Conservation (phyloP, 2,329 filamentous ascomycete genomes). For the Neophaeococcomyces mojaviensis region DNA sequence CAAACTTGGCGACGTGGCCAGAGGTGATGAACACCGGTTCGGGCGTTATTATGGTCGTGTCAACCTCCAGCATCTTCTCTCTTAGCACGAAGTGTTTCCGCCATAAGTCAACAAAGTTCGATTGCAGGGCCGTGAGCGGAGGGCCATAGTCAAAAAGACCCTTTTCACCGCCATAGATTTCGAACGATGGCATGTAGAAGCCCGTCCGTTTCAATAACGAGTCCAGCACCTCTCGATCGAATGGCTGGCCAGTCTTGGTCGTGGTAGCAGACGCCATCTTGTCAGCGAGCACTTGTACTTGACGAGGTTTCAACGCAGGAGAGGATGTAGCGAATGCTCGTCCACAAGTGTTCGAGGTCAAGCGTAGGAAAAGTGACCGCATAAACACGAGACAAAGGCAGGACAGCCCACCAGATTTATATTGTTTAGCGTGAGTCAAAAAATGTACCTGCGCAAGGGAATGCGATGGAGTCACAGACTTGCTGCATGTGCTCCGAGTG, state of each 20-base stretch:
- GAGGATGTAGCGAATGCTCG: constrained; percentile 36
- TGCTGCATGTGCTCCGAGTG: background rate
- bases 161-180: constrained; percentile 84
- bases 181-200: constrained; percentile 94
- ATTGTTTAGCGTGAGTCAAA: constrained; percentile 3
- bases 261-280: constrained; percentile 46
- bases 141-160: constrained; percentile 93
- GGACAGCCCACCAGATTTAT: background rate
- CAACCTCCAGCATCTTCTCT: constrained; percentile 92
- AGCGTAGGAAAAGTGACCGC: constrained; percentile 27
- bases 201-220: constrained; percentile 77
- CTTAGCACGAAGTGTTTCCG: constrained; percentile 87
- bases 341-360: constrained; percentile 24
- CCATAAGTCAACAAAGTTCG: constrained; percentile 83
- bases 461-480: background rate
- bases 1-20: constrained; percentile 96
- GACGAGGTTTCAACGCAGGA: constrained; percentile 23
- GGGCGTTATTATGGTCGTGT: constrained; percentile 89
- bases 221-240: constrained; percentile 76
- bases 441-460: background rate
- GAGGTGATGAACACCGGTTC: constrained; percentile 90
- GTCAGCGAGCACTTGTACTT: background rate
- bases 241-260: constrained; percentile 80
- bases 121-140: constrained; percentile 75
- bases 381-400: background rate